These are phyloP conservation scores for Fusarium praegraminearum DNA, from an alignment of 2,329 filamentous ascomycete genomes.

Conservation along the genomic window DNA sequence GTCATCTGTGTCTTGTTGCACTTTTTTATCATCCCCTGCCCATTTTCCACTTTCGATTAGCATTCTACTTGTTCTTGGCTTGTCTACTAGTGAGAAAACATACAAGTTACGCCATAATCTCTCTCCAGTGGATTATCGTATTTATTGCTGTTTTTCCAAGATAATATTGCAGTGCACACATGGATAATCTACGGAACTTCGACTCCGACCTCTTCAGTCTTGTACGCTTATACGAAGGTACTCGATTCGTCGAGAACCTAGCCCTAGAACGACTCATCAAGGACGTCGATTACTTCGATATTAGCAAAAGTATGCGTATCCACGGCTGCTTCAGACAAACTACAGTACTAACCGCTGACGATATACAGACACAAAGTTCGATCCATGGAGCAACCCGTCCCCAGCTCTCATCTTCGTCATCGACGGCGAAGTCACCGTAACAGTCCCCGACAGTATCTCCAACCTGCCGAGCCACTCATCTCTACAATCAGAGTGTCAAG, in stretches of 20 bases:
- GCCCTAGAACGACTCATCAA: not conserved
- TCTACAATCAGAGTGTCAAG: not conserved
- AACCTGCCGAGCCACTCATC: not conserved
- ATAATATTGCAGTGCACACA: not conserved
- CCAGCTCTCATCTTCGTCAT: not conserved
- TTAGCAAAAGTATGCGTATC: not conserved
- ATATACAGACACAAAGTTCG: not conserved
- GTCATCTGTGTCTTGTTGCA: not conserved
- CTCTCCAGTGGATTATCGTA: no score
- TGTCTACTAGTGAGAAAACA: no score
- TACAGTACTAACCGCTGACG: fast-evolving
- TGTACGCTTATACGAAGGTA: not conserved
- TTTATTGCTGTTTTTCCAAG: no score
- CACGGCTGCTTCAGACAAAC: fast-evolving
- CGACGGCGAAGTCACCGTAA: not conserved
- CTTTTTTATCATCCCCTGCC: not conserved
- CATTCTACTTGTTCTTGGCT: no score
- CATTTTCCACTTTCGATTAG: not conserved
- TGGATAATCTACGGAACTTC: not conserved
- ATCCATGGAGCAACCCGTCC: not conserved
- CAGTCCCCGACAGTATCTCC: not conserved
- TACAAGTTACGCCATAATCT: no score
- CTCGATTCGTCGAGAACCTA: not conserved
- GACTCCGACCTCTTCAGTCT: not conserved
- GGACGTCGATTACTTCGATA: not conserved